Evolutionary conservation across 331 rosid genomes (phyloP).

Genomic region (Malus hybrid): DNA sequence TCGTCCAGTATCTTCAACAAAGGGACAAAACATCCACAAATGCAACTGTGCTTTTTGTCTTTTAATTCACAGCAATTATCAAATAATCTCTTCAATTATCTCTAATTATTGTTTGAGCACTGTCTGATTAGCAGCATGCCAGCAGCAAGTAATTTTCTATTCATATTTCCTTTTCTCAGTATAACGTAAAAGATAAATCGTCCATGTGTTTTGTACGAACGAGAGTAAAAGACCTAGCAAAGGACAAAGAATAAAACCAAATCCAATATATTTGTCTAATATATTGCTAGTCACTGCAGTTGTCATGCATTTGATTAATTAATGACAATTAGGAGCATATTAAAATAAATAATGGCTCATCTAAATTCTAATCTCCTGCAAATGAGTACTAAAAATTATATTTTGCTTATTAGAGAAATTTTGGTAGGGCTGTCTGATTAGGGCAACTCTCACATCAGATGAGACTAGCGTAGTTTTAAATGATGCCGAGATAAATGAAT

Average conservation of each 20-base stretch:
- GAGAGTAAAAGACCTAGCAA: background rate
- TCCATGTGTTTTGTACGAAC: background rate
- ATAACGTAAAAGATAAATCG: background rate
- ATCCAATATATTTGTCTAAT: background rate
- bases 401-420: too few relatives aligned
- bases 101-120: background rate
- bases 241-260: background rate
- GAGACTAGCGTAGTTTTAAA: too few relatives aligned
- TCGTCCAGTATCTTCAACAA: background rate
- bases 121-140: background rate
- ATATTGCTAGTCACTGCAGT: background rate
- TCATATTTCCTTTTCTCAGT: background rate
- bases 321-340: too few relatives aligned
- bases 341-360: background rate
- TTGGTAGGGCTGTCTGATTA: too few relatives aligned
- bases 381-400: background rate
- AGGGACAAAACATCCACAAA: background rate
- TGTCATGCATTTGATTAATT: background rate
- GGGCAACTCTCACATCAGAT: too few relatives aligned
- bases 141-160: background rate
- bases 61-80: background rate
- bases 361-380: background rate
- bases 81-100: background rate
- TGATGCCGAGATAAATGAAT: too few relatives aligned
- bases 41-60: slow-evolving; percentile 8